Evolutionary conservation across 2,329 filamentous ascomycete genomes (phyloP).

Genomic region (Apiospora marii): DNA sequence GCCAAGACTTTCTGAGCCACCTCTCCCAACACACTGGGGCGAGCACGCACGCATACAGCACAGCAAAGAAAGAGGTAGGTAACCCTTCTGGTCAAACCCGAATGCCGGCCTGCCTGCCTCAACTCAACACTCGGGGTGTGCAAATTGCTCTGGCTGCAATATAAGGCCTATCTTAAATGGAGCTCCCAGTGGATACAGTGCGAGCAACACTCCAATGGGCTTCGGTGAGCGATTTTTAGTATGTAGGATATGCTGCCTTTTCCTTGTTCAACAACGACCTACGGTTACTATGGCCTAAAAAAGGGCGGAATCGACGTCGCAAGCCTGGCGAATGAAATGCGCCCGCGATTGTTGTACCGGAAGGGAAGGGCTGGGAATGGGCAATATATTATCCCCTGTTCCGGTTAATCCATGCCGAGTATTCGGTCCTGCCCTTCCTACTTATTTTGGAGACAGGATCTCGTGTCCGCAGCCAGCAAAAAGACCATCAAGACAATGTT

Average conservation of each 20-base stretch:
- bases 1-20: constrained; percentile 14
- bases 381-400: background rate
- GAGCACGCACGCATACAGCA: background rate
- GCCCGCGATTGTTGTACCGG: background rate
- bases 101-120: background rate
- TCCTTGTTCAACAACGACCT: background rate
- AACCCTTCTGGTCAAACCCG: background rate
- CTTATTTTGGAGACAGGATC: constrained; percentile 12
- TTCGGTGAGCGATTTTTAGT: constrained; percentile 17
- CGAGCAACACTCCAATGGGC: background rate
- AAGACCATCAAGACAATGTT: background rate
- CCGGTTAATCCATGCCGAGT: constrained; percentile 21
- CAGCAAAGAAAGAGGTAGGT: background rate
- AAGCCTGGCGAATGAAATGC: background rate
- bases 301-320: constrained; percentile 2
- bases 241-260: background rate
- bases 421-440: constrained; percentile 19
- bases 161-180: constrained; percentile 16
- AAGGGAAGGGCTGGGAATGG: background rate
- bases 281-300: background rate
- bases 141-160: constrained; percentile 1
- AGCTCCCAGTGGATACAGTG: constrained; percentile 1
- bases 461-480: background rate
- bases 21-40: background rate
- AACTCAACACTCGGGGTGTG: background rate